A percentile compares a stretch with the other conserved stretches of the same genome.
Evolutionary conservation across 331 rosid genomes (phyloP).

Genomic region (Malus hybrid): DNA sequence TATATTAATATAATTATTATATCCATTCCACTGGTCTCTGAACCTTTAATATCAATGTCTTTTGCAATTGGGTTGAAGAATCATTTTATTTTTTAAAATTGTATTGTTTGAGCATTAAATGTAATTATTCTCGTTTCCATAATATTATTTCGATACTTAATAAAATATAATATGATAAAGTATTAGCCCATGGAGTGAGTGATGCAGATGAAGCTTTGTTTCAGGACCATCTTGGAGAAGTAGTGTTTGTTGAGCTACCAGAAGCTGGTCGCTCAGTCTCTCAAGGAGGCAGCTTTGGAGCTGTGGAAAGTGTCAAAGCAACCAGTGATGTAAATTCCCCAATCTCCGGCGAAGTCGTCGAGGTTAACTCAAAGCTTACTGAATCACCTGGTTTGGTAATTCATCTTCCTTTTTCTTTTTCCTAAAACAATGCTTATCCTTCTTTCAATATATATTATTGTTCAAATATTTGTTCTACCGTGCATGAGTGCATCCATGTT

Average conservation of each 20-base stretch:
- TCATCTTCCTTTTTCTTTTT: constrained; percentile 1
- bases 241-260: constrained; percentile 94
- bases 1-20: neutral
- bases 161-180: no score
- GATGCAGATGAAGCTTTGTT: neutral
- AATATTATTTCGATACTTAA: neutral
- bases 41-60: neutral
- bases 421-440: neutral
- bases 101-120: no score
- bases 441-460: neutral
- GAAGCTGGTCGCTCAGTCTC: constrained; percentile 52
- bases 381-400: constrained; percentile 78
- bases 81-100: no score
- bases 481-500: neutral
- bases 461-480: neutral
- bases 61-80: neutral
- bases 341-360: constrained; percentile 83
- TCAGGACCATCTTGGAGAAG: constrained; percentile 95
- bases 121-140: neutral
- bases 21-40: neutral
- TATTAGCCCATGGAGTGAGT: constrained; percentile 1
- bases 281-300: constrained; percentile 61
- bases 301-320: constrained; percentile 98
- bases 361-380: constrained; percentile 62
- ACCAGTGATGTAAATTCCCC: constrained; percentile 93